Conservation (phyloP, 805 yeast genomes). For the Zygosaccharomyces siamensis region DNA sequence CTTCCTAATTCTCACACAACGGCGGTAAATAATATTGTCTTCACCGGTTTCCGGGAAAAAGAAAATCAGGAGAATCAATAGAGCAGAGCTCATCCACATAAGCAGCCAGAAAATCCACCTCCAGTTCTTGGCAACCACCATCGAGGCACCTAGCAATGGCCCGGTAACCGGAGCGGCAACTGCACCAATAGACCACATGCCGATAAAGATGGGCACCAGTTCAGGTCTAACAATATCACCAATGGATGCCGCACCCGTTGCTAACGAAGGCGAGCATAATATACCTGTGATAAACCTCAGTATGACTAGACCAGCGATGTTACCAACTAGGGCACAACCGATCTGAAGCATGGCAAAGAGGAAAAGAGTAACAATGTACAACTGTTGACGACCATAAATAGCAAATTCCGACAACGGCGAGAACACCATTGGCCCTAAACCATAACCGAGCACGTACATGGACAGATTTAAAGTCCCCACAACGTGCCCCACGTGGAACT, state of each 20-base stretch:
- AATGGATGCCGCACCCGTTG: conserved; percentile 56
- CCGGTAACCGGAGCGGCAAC: conserved; percentile 53
- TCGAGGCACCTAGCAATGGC: conserved; percentile 52
- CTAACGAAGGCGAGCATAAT: conserved; percentile 51
- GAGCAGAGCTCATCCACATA: conserved; percentile 39
- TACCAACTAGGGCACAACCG: conserved; percentile 48
- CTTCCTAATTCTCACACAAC: conserved; percentile 45
- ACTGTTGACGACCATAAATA: conserved; percentile 47
- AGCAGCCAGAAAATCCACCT: conserved; percentile 53
- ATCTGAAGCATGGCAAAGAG: conserved; percentile 50
- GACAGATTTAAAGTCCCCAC: conserved; percentile 50
- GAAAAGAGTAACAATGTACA: conserved; percentile 45
- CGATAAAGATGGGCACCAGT: conserved; percentile 43
- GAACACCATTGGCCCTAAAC: conserved; percentile 54
- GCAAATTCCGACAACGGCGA: conserved; percentile 58
- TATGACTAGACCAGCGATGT: conserved; percentile 47
- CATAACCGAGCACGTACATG: conserved; percentile 56
- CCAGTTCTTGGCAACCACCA: conserved; percentile 47
- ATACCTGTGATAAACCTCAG: conserved; percentile 52
- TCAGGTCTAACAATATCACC: conserved; percentile 45
- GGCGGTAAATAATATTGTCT: conserved; percentile 42
- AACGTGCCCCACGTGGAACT: conserved; percentile 42
- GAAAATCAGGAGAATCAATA: conserved; percentile 36
- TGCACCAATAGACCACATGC: conserved; percentile 50
- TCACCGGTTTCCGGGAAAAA: conserved; percentile 48